These are phyloP conservation scores for Aeschynomene evenia DNA, from an alignment of 306 rosid species.

Conservation along the genomic window DNA sequence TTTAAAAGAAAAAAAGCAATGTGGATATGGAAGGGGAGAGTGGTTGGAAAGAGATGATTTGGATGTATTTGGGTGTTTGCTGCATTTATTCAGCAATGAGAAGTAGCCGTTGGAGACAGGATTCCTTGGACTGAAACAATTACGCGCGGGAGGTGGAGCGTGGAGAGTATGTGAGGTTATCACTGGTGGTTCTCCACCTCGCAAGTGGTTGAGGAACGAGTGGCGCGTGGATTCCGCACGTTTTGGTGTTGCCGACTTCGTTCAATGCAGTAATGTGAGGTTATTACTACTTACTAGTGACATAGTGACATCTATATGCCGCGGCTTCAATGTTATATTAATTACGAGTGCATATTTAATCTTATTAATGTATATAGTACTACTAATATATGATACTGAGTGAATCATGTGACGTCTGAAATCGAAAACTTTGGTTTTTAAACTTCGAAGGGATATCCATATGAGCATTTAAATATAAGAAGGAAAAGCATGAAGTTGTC, in stretches of 20 bases:
- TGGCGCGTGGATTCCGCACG: constrained; percentile 8
- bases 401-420: neutral
- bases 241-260: neutral
- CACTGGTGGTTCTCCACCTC: neutral
- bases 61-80: neutral
- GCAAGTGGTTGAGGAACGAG: neutral
- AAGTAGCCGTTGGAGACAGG: constrained; percentile 43
- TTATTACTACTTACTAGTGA: too few species aligned
- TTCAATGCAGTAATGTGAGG: neutral
- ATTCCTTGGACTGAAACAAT: constrained; percentile 13
- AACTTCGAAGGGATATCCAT: neutral
- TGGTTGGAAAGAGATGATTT: constrained; percentile 20
- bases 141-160: constrained; percentile 22
- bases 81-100: neutral
- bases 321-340: neutral
- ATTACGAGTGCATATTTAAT: neutral
- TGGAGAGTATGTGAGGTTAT: neutral
- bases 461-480: neutral
- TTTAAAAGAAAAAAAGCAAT: too few species aligned
- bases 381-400: neutral
- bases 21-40: too few species aligned
- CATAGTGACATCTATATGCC: neutral
- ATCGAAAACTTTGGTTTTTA: neutral
- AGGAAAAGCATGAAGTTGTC: neutral
- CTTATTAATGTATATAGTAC: too few species aligned